Base-by-base conservation (phyloP, 805 yeast species). In the Metschnikowia koreensis region DNA sequence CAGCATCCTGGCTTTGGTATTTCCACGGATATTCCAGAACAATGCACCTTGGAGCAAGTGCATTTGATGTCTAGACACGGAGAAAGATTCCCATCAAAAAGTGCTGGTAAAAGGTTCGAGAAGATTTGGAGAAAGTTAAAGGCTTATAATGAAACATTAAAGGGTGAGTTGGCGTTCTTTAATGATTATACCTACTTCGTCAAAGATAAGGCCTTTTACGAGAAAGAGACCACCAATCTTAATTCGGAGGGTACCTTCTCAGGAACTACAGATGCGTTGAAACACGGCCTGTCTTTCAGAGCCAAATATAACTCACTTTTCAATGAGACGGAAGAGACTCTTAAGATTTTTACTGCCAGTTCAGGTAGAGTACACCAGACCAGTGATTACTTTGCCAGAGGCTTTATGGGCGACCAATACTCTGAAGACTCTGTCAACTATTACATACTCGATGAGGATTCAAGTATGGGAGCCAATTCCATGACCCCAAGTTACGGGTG, bases 31-130 rank as follows among this genome's bases (percentile, higher is more conserved):
- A 56, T 72, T 1, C 85, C 87, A 17, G 71, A 66, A 6, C 71
- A 71, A 41, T 84, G 88, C 65, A 60, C 66, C 5, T 71, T 84
- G 48, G 81, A 81, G 58, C 93, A 87, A 66, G 89, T 86, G 7
- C 90, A 86, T 58, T 68, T 87, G 29, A 69, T 86, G 47, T 82
- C 84, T 57, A 79, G 96, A 61, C 96, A 89, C 63, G 96, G 93
- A 16, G 94, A 88, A 66, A 74, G 96, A 57, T 87, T 75, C 60
- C 90, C 77, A 7, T 63, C 74, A 11, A 57, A 54, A 36, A 54
- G 65, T 22, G 60, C 56, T 27, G 76, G 76, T 7, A 59, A 55
- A 36, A 27, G 42, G 7, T 63, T 64, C 31, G 69, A 70, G 50
- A 61, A 57, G 9, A 55, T 71, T 26, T 55, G 58, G 57, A 42